A percentile compares a stretch with the other conserved stretches of the same genome.
These are phyloP conservation scores for Fusarium sp. DNA, from an alignment of 2,329 filamentous ascomycete genomes.

Conservation along the genomic window DNA sequence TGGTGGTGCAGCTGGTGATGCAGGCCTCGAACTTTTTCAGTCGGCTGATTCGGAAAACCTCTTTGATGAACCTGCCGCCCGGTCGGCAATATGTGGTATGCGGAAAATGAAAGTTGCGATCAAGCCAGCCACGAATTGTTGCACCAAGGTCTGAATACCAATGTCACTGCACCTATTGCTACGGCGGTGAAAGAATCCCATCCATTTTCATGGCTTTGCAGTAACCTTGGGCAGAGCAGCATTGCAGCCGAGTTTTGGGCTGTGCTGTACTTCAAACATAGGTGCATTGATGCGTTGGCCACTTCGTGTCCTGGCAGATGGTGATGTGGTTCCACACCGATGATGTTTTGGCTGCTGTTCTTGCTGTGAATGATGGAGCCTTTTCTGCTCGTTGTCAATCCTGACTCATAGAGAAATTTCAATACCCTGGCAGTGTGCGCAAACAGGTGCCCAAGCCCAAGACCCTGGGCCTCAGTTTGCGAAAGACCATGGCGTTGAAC, in stretches of 20 bases:
- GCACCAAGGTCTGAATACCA: slow-evolving; percentile 10
- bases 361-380: slow-evolving; percentile 30
- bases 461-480: slow-evolving; percentile 20
- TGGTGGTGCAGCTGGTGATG: not conserved
- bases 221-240: slow-evolving; percentile 33
- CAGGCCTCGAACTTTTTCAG: not conserved
- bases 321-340: slow-evolving; percentile 34
- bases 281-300: slow-evolving; percentile 39
- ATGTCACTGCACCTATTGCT: slow-evolving; percentile 21
- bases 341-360: slow-evolving; percentile 25
- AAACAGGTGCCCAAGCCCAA: slow-evolving; percentile 16
- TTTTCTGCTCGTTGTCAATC: slow-evolving; percentile 20
- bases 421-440: slow-evolving; percentile 10
- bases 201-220: slow-evolving; percentile 34
- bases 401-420: slow-evolving; percentile 32
- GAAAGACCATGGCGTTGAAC: not conserved
- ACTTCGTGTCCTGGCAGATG: slow-evolving; percentile 28
- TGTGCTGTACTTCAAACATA: slow-evolving; percentile 9
- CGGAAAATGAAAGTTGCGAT: not conserved
- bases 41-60: slow-evolving; percentile 5
- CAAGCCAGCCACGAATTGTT: slow-evolving; percentile 24
- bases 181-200: slow-evolving; percentile 29
- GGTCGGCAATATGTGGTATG: not conserved
- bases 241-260: slow-evolving; percentile 35
- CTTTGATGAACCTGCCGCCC: not conserved